These are phyloP conservation scores for Asterochloris erici DNA, from an alignment of 139 green algal genomes.

Conservation along the genomic window DNA sequence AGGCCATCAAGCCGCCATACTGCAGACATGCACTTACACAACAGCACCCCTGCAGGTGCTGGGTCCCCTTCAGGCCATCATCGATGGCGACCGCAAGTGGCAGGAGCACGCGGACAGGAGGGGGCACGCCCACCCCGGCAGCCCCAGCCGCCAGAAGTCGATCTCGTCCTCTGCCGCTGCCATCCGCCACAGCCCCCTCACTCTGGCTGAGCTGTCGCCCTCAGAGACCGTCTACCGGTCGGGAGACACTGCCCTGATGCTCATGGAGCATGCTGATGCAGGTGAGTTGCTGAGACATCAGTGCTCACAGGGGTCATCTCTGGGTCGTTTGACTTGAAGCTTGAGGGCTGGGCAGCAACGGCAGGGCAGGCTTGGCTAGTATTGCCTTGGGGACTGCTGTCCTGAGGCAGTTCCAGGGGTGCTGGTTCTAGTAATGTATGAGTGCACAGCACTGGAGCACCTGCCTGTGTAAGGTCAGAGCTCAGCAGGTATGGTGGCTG, in stretches of 20 bases:
- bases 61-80: slow-evolving; percentile 32
- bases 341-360: too few species aligned
- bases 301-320: too few species aligned
- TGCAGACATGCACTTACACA: too few species aligned
- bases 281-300: background rate
- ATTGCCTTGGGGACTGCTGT: too few species aligned
- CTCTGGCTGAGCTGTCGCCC: slow-evolving; percentile 35
- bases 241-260: slow-evolving; percentile 46
- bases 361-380: too few species aligned
- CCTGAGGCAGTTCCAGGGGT: too few species aligned
- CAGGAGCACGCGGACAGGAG: background rate
- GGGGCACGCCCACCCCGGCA: background rate
- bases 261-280: slow-evolving; percentile 39
- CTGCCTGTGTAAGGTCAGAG: too few species aligned
- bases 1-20: too few species aligned
- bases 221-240: slow-evolving; percentile 41
- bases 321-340: too few species aligned
- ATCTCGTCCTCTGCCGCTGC: slow-evolving; percentile 20
- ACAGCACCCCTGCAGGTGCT: slow-evolving; percentile 25
- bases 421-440: too few species aligned
- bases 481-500: too few species aligned
- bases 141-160: slow-evolving; percentile 2
- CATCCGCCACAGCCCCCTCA: slow-evolving; percentile 26
- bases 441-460: too few species aligned
- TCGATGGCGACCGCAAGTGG: slow-evolving; percentile 7